A percentile compares a stretch with the other conserved stretches of the same genome.
phyloP scores from a whole-genome alignment of 2,329 filamentous ascomycete species.

The Onygenales sp. region DNA sequence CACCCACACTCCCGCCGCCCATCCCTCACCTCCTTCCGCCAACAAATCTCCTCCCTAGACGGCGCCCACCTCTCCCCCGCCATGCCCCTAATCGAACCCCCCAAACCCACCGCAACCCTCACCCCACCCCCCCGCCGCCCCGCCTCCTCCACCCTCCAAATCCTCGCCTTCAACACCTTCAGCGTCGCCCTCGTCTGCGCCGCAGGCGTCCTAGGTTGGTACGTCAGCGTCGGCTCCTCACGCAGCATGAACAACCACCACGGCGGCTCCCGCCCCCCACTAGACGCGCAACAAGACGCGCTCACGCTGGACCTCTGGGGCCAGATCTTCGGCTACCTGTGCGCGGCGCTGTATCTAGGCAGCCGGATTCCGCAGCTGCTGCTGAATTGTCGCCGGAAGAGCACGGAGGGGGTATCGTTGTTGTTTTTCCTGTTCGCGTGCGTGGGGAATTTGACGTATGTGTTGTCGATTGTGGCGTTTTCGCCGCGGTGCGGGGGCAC shows the following conservation, averaged over 20 bases:
- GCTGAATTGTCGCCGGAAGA: constrained; percentile 85
- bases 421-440: constrained; percentile 96
- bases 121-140: constrained; percentile 11
- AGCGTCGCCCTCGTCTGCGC: constrained; percentile 73
- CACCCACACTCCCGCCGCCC: constrained; percentile 1
- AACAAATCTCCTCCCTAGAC: constrained; percentile 49
- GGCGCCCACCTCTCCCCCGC: constrained; percentile 67
- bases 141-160: constrained; percentile 35
- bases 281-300: constrained; percentile 24
- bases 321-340: constrained; percentile 89
- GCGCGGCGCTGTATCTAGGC: constrained; percentile 78
- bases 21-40: constrained; percentile 23
- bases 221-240: constrained; percentile 50
- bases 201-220: constrained; percentile 81
- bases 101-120: constrained; percentile 19
- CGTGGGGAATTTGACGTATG: constrained; percentile 88
- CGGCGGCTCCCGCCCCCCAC: constrained; percentile 6
- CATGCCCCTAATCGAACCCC: constrained; percentile 61
- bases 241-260: constrained; percentile 12
- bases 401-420: constrained; percentile 84
- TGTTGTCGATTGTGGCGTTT: constrained; percentile 83
- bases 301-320: constrained; percentile 66
- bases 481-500: constrained; percentile 56
- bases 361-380: constrained; percentile 83
- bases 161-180: constrained; percentile 60